Evolutionary conservation across 192 early-diverging fungal genomes (phyloP).

Genomic region (Phlyctochytrium bullatum): DNA sequence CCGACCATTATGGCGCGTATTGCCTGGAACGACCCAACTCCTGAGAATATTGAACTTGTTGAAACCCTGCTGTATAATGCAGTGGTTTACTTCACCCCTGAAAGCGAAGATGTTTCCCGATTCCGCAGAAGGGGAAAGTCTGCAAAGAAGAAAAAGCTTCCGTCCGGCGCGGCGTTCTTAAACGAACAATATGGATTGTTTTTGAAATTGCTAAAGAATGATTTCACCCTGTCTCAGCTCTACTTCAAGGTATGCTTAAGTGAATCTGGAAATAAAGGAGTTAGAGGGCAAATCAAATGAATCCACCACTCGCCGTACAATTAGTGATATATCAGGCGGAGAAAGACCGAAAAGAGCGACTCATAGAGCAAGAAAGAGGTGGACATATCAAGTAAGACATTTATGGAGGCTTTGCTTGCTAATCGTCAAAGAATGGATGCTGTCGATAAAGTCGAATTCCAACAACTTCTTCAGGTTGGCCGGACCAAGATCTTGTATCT

Average conservation of each 20-base stretch:
- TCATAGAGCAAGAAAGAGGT: not conserved
- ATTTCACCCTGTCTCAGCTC: not conserved
- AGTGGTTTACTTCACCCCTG: not conserved
- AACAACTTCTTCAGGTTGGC: constrained; percentile 20
- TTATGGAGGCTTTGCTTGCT: not conserved
- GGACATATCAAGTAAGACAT: not conserved
- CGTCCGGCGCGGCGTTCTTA: not conserved
- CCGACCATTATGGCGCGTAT: not conserved
- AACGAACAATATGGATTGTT: not conserved
- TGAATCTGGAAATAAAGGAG: not conserved
- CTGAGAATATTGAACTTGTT: not conserved
- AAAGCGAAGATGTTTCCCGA: not conserved
- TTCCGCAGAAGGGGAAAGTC: not conserved
- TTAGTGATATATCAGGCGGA: not conserved
- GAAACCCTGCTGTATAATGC: not conserved
- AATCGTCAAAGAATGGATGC: constrained; percentile 20
- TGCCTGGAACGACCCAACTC: not conserved
- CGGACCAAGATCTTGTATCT: not conserved
- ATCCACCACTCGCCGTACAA: not conserved
- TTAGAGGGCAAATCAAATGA: not conserved
- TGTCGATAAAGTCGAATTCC: constrained; percentile 27
- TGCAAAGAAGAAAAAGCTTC: not conserved
- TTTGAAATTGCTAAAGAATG: not conserved
- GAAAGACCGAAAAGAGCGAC: not conserved
- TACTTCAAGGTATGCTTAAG: not conserved